phyloP scores from a whole-genome alignment of 2,329 filamentous ascomycete genomes.

The Epichloe amarillans region DNA sequence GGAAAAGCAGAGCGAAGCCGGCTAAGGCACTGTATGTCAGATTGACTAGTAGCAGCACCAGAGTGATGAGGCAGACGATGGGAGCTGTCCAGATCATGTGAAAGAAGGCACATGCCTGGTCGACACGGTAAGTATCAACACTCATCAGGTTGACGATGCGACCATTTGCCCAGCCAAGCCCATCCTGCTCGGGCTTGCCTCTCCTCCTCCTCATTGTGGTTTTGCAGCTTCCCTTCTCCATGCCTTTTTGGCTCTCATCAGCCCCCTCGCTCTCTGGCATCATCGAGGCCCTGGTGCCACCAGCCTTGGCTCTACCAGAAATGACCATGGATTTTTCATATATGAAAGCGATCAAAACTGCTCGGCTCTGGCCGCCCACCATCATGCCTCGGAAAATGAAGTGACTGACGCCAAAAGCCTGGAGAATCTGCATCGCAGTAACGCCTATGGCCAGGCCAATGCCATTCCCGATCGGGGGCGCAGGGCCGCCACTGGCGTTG shows the following conservation, averaged over 20 bases:
- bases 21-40: slow-evolving; percentile 80
- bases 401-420: slow-evolving; percentile 73
- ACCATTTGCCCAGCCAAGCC: slow-evolving; percentile 81
- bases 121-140: slow-evolving; percentile 84
- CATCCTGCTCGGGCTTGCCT: slow-evolving; percentile 37
- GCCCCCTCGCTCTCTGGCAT: slow-evolving; percentile 28
- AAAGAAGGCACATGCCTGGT: slow-evolving; percentile 77
- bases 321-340: slow-evolving; percentile 89
- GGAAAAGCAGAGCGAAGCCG: slow-evolving; percentile 69
- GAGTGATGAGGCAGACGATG: slow-evolving; percentile 61
- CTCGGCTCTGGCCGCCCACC: slow-evolving; percentile 71
- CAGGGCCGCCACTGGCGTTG: slow-evolving; percentile 30
- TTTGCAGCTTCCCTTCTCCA: slow-evolving; percentile 27
- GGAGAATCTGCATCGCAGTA: slow-evolving; percentile 69
- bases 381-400: slow-evolving; percentile 91
- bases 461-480: slow-evolving; percentile 65
- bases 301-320: slow-evolving; percentile 77
- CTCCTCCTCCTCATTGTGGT: slow-evolving; percentile 28
- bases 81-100: slow-evolving; percentile 87
- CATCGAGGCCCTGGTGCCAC: slow-evolving; percentile 36
- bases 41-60: slow-evolving; percentile 73
- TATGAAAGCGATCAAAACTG: slow-evolving; percentile 70
- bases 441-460: slow-evolving; percentile 77
- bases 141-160: slow-evolving; percentile 90
- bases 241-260: slow-evolving; percentile 29